Evolutionary conservation across 441 rosid species (phyloP).

Genomic region (Gossypium davidsonii): DNA sequence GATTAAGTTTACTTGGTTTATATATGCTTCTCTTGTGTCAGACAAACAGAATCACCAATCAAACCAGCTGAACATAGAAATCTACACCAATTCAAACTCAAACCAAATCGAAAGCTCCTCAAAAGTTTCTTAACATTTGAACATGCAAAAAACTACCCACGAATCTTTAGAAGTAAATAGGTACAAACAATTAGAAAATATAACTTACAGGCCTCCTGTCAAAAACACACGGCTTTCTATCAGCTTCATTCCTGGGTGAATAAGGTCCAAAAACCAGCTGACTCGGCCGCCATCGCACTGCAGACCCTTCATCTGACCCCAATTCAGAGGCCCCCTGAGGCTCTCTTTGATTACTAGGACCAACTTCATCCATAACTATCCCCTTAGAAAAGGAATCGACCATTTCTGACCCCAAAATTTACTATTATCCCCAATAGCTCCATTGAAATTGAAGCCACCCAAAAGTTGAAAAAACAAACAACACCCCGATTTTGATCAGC

Average conservation of each 20-base stretch:
- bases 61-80: neutral
- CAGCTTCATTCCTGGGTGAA: slow-evolving; percentile 24
- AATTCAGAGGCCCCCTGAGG: slow-evolving; percentile 29
- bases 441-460: slow-evolving; percentile 15
- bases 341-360: slow-evolving; percentile 38
- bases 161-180: slow-evolving; percentile 5
- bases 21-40: neutral
- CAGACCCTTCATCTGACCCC: slow-evolving; percentile 29
- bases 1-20: neutral
- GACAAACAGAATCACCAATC: neutral
- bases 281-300: slow-evolving; percentile 62
- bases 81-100: slow-evolving; percentile 9
- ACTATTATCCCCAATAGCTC: slow-evolving; percentile 29
- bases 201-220: slow-evolving; percentile 70
- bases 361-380: slow-evolving; percentile 57
- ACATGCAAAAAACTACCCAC: slow-evolving; percentile 14
- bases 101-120: slow-evolving; percentile 8
- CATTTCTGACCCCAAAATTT: slow-evolving; percentile 26
- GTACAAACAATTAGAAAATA: slow-evolving; percentile 9
- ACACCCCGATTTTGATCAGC: slow-evolving; percentile 25
- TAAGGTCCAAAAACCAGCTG: slow-evolving; percentile 60
- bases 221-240: slow-evolving; percentile 42
- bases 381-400: slow-evolving; percentile 31
- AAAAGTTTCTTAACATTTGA: slow-evolving; percentile 9
- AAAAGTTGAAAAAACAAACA: neutral